Conservation (phyloP, 2,329 filamentous ascomycete species). For the Nannizziopsis barbatae region DNA sequence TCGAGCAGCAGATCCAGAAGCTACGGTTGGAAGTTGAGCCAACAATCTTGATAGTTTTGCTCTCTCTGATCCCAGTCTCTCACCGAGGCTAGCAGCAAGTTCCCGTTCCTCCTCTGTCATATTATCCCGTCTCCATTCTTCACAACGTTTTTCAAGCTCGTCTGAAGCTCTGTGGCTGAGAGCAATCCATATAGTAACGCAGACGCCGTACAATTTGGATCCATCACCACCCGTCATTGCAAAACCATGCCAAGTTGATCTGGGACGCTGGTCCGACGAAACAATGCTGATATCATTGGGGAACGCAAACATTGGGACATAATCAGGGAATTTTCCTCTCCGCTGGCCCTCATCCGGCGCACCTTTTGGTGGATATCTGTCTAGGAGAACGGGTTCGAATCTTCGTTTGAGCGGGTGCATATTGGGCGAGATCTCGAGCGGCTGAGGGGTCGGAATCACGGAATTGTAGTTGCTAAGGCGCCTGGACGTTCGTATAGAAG, state of each 20-base stretch:
- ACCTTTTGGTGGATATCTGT: constrained; percentile 78
- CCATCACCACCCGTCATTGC: constrained; percentile 93
- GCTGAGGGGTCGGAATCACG: constrained; percentile 86
- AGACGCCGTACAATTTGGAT: constrained; percentile 82
- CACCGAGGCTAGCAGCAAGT: constrained; percentile 79
- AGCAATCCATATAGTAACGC: constrained; percentile 85
- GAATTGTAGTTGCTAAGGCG: constrained; percentile 96
- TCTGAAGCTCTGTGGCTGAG: constrained; percentile 71
- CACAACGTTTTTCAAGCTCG: constrained; percentile 60
- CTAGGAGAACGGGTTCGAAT: constrained; percentile 91
- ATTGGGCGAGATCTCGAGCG: constrained; percentile 73
- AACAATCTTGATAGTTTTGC: constrained; percentile 82
- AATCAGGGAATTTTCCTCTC: constrained; percentile 84
- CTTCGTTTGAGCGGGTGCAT: constrained; percentile 92
- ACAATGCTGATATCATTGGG: constrained; percentile 97
- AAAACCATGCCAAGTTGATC: constrained; percentile 98
- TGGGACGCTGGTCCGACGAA: constrained; percentile 82
- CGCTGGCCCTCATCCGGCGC: constrained; percentile 68
- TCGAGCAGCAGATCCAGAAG: constrained; percentile 68
- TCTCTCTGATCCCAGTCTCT: constrained; percentile 73
- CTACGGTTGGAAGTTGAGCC: constrained; percentile 65
- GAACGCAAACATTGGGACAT: constrained; percentile 98
- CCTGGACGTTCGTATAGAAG: constrained; percentile 68
- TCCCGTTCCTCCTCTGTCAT: constrained; percentile 98
- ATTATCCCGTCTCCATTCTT: constrained; percentile 77